A percentile compares a stretch with the other conserved stretches of the same genome.
Evolutionary conservation across 345 rosid species (phyloP).

Genomic region (Linum lewisii): DNA sequence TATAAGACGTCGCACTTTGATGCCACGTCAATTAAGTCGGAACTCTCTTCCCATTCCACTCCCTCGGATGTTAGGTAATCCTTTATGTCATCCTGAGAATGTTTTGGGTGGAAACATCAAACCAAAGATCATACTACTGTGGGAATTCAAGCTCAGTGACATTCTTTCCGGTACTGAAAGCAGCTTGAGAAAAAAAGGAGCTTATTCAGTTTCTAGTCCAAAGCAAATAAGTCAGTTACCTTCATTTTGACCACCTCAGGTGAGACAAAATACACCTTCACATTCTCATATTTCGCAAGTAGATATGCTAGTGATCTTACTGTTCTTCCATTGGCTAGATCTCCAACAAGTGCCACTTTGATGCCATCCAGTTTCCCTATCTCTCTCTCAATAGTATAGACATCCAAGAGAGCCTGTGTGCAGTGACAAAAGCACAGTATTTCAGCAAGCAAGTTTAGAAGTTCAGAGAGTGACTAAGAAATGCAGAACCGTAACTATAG

Average conservation of each 20-base stretch:
- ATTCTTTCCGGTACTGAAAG: too few relatives aligned
- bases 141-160: background rate
- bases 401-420: slow-evolving; percentile 80
- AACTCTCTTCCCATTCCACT: slow-evolving; percentile 87
- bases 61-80: slow-evolving; percentile 58
- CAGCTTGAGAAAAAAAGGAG: too few relatives aligned
- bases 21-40: slow-evolving; percentile 71
- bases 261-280: slow-evolving; percentile 81
- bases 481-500: background rate
- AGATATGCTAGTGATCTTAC: slow-evolving; percentile 89
- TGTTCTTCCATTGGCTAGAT: slow-evolving; percentile 94
- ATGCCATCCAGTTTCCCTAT: slow-evolving; percentile 83
- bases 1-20: slow-evolving; percentile 79
- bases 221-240: slow-evolving; percentile 26
- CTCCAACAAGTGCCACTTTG: slow-evolving; percentile 86
- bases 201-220: background rate
- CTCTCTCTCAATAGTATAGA: slow-evolving; percentile 82
- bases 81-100: slow-evolving; percentile 78
- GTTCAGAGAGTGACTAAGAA: background rate
- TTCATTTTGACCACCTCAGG: slow-evolving; percentile 94
- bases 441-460: background rate
- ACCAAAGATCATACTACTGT: background rate
- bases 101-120: slow-evolving; percentile 1
- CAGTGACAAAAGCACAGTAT: background rate
- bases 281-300: slow-evolving; percentile 74